Conservation (phyloP, 495 filamentous ascomycete genomes). For the Penicillium malachiteum region DNA sequence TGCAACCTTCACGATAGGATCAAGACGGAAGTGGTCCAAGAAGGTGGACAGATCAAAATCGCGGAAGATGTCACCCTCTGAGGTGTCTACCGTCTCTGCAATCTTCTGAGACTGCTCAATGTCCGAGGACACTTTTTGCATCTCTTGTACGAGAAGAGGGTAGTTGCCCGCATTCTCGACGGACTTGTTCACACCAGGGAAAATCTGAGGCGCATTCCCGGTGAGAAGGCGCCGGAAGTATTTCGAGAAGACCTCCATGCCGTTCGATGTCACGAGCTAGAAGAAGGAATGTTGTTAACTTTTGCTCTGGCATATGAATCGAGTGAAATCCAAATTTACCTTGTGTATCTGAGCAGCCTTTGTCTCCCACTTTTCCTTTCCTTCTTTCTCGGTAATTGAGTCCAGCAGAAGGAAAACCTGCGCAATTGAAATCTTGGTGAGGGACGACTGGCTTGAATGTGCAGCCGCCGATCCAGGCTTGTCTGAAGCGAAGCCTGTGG, state of each 20-base stretch:
- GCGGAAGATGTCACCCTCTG: conserved; percentile 83
- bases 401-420: conserved; percentile 93
- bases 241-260: conserved; percentile 92
- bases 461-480: conserved; percentile 45
- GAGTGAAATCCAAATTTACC: conserved; percentile 51
- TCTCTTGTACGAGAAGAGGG: conserved; percentile 74
- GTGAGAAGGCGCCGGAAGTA: conserved; percentile 87
- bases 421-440: conserved; percentile 84
- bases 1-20: conserved; percentile 82
- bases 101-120: conserved; percentile 82
- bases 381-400: conserved; percentile 89
- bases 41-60: conserved; percentile 94
- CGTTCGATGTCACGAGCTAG: conserved; percentile 89
- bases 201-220: conserved; percentile 82
- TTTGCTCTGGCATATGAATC: background rate
- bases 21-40: conserved; percentile 89
- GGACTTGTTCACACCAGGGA: conserved; percentile 67
- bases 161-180: conserved; percentile 76
- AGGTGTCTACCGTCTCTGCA: conserved; percentile 85
- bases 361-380: conserved; percentile 87
- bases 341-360: conserved; percentile 89
- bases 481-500: conserved; percentile 55
- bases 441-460: conserved; percentile 51
- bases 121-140: conserved; percentile 79
- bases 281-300: conserved; percentile 16